Evolutionary conservation across 2,329 filamentous ascomycete species (phyloP).

Genomic region (Grosmannia huntii): DNA sequence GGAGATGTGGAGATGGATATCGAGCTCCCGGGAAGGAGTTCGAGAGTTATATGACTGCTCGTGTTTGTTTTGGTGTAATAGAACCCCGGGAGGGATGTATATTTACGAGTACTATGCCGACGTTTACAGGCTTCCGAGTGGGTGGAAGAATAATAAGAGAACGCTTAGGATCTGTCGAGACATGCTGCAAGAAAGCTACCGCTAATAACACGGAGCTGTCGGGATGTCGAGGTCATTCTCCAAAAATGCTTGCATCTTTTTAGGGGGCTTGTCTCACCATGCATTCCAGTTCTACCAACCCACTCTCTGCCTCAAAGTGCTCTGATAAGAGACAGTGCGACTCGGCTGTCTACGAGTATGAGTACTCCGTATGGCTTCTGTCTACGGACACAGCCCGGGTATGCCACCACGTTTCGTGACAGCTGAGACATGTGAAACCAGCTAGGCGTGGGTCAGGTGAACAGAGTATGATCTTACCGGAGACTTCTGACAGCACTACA

Average conservation of each 20-base stretch:
- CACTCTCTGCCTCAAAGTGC: too few species aligned
- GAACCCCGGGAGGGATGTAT: background rate
- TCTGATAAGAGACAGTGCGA: too few species aligned
- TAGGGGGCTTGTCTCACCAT: background rate
- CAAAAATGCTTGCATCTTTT: background rate
- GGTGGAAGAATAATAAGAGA: background rate
- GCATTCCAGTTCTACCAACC: too few species aligned
- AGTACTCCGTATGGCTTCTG: too few species aligned
- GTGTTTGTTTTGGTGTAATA: background rate
- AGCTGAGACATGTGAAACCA: background rate
- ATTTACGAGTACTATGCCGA: background rate
- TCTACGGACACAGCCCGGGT: background rate
- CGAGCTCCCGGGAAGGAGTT: background rate
- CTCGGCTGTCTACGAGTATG: background rate
- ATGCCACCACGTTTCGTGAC: background rate
- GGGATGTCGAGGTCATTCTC: background rate
- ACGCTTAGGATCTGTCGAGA: background rate
- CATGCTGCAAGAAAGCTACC: background rate
- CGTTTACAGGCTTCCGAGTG: background rate
- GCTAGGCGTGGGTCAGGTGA: too few species aligned
- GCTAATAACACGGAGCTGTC: background rate
- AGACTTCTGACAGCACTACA: too few species aligned
- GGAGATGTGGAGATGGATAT: background rate
- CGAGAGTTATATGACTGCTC: background rate
- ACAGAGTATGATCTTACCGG: too few species aligned